Evolutionary conservation across 73 alveolate genomes (phyloP).

Genomic region (Blepharisma japonicum): DNA sequence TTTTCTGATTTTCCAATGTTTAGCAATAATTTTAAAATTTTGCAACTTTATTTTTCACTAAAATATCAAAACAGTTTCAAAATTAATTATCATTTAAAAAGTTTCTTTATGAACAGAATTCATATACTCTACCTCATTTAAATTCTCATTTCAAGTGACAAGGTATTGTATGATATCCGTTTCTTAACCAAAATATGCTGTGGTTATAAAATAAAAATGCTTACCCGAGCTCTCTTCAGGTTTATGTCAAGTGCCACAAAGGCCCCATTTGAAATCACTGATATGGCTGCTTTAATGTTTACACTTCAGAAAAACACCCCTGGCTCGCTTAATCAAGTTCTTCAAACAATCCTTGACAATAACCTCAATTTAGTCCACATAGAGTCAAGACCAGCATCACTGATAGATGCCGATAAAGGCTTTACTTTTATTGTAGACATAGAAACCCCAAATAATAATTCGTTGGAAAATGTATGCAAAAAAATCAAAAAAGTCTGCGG

Average conservation of each 20-base stretch:
- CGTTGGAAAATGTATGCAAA: slow-evolving; percentile 1
- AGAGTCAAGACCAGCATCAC: slow-evolving; percentile 1
- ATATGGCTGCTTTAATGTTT: slow-evolving; percentile 4
- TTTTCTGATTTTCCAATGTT: no score
- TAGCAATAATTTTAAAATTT: no score
- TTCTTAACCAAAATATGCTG: no score
- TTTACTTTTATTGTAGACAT: neutral
- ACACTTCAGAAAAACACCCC: neutral
- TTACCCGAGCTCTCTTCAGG: neutral
- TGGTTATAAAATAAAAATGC: neutral
- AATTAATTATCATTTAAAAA: no score
- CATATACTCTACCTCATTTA: no score
- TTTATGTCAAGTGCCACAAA: neutral
- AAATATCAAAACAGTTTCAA: no score
- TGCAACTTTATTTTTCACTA: no score
- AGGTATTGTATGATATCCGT: no score
- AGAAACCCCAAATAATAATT: neutral
- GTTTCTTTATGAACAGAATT: no score
- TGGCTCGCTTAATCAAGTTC: neutral
- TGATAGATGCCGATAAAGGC: slow-evolving; percentile 4
- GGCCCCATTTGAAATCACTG: slow-evolving; percentile 6
- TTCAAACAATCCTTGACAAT: slow-evolving; percentile 5
- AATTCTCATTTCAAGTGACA: no score
- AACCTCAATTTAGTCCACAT: neutral
- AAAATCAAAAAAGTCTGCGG: neutral